A percentile compares a stretch with the other conserved stretches of the same genome.
Conservation (phyloP, 176 grass and related monocot genomes). For the Oryza meridionalis region DNA sequence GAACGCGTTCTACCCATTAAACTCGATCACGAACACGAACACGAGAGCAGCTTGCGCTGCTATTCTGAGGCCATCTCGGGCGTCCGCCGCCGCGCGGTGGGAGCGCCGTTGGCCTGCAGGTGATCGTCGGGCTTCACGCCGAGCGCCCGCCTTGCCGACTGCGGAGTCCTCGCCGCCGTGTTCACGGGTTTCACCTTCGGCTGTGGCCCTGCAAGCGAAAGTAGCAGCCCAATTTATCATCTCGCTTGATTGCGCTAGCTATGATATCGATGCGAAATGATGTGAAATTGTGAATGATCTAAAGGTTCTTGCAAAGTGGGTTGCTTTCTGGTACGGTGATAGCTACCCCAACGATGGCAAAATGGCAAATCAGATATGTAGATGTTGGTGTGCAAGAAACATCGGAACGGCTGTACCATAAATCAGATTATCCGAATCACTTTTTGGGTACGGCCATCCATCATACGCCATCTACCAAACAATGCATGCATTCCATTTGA, state of each 20-base stretch:
- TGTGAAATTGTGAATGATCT: background rate
- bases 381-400: too few relatives aligned
- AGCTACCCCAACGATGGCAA: background rate
- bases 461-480: background rate
- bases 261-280: background rate
- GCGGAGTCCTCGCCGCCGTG: slow-evolving; percentile 30
- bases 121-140: slow-evolving; percentile 49
- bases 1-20: background rate
- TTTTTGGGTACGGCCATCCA: background rate
- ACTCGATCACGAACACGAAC: too few relatives aligned
- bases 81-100: background rate
- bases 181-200: slow-evolving; percentile 41
- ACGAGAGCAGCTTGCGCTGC: background rate
- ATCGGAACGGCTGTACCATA: too few relatives aligned
- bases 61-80: background rate
- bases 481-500: background rate
- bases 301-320: background rate
- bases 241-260: background rate
- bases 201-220: slow-evolving; percentile 33
- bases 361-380: background rate
- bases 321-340: background rate
- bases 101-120: background rate
- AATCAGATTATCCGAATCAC: background rate
- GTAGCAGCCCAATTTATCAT: background rate
- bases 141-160: slow-evolving; percentile 28